Evolutionary conservation across 2,329 filamentous ascomycete species (phyloP).

Genomic region (Beauveria scarabaeidicola): DNA sequence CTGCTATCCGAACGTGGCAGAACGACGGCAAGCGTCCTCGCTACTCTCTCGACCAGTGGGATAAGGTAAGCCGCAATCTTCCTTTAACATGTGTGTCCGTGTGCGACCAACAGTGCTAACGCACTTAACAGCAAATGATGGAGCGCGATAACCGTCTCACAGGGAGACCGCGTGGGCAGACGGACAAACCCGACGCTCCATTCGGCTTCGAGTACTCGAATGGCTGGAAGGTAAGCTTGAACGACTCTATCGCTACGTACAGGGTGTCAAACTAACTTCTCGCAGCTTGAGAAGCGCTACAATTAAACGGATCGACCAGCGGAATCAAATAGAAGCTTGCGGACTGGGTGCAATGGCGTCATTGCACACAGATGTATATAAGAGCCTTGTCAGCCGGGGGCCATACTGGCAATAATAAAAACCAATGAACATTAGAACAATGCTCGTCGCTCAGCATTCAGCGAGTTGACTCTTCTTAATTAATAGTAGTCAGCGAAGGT

Average conservation of each 20-base stretch:
- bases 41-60: slow-evolving; percentile 55
- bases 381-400: not conserved
- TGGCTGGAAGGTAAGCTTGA: slow-evolving; percentile 49
- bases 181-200: slow-evolving; percentile 45
- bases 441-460: not conserved
- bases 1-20: slow-evolving; percentile 46
- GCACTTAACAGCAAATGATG: slow-evolving; percentile 52
- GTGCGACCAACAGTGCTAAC: slow-evolving; percentile 19
- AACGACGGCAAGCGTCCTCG: slow-evolving; percentile 54
- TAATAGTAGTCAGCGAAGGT: not conserved
- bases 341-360: slow-evolving; percentile 1
- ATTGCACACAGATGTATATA: slow-evolving; percentile 13
- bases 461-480: not conserved
- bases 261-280: not conserved
- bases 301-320: slow-evolving; percentile 24
- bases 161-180: slow-evolving; percentile 49
- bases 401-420: slow-evolving; percentile 6
- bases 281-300: slow-evolving; percentile 47
- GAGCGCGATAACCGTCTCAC: slow-evolving; percentile 55
- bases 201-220: slow-evolving; percentile 55
- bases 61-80: slow-evolving; percentile 38
- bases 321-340: not conserved
- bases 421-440: not conserved
- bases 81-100: not conserved
- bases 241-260: slow-evolving; percentile 4